Base-by-base conservation (phyloP, 1,284 basidiomycete species). In the Microbotryomycetes sp. region DNA sequence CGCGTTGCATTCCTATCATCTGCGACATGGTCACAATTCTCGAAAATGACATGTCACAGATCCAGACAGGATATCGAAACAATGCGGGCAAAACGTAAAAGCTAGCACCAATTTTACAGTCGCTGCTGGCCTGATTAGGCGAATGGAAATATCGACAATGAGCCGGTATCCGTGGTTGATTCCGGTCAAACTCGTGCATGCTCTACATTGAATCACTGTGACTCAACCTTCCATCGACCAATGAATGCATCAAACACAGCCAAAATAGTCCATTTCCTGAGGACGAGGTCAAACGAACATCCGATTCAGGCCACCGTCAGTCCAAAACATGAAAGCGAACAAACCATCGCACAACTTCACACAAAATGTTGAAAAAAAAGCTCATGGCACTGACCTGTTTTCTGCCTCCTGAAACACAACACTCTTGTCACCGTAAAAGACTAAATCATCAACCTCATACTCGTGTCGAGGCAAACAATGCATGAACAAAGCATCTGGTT, bases 181-280 rank as follows among this genome's bases (percentile, higher is more conserved):
- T n/a, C n/a, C n/a, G n/a, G n/a, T n/a, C n/a, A n/a, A n/a, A n/a
- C n/a, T n/a, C n/a, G n/a, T n/a, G n/a, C n/a, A n/a, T n/a, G n/a
- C n/a, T n/a, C n/a, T n/a, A n/a, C n/a, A n/a, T 47, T 45, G 12
- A 5, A 6, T 12, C 28, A 29, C 26, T 19, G 26, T 23, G 56
- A 42, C 7, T 53, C 65, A 22, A 63, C 49, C 63, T 71, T 69
- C 70, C 70, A 71, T 31, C 56, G 55, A 14, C 70, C 70, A 49
- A 70, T 63, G 64, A 65, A 69, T 7, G 63, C 59, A 48, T 91
- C 88, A 71, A 91, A 91, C 12, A 83, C 74, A 15, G 89, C 88
- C 86, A 93, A 89, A 72, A 86, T 93, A 3, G 91, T 92, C 92
- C 92, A 94, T 76, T 92, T 92, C 64, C 91, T 83, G 77, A 91